Percentiles rank a stretch among this genome's conserved stretches.
These are phyloP conservation scores for Hericium coralloides DNA, from an alignment of 768 basidiomycete genomes.

Conservation along the genomic window DNA sequence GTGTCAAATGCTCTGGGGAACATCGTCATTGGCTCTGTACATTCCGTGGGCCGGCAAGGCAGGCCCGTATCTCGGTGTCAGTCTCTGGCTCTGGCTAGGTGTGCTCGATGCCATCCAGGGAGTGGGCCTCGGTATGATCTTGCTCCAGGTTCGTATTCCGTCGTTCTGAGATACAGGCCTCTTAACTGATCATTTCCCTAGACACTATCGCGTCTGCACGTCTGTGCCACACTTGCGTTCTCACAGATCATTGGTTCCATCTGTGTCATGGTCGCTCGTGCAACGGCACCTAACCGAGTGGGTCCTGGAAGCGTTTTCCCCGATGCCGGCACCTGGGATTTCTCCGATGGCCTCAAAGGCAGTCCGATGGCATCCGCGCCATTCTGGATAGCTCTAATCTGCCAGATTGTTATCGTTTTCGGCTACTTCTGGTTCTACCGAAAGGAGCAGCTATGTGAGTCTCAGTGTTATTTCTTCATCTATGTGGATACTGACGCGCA, in stretches of 20 bases:
- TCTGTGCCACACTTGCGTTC: slow-evolving; percentile 87
- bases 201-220: slow-evolving; percentile 89
- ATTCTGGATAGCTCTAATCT: slow-evolving; percentile 81
- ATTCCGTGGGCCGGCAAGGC: slow-evolving; percentile 85
- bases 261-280: slow-evolving; percentile 89
- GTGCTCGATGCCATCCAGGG: slow-evolving; percentile 92
- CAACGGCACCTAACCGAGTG: slow-evolving; percentile 82
- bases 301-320: slow-evolving; percentile 91
- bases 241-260: slow-evolving; percentile 85
- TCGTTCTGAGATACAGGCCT: not conserved
- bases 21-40: slow-evolving; percentile 86
- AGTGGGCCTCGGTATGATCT: slow-evolving; percentile 88
- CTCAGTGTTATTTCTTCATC: not conserved
- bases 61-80: slow-evolving; percentile 85
- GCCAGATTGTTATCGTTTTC: slow-evolving; percentile 76
- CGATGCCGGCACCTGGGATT: slow-evolving; percentile 86
- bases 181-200: slow-evolving; percentile 15
- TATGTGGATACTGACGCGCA: not conserved
- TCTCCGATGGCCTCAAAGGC: slow-evolving; percentile 58
- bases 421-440: slow-evolving; percentile 98
- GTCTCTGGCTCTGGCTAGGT: slow-evolving; percentile 92
- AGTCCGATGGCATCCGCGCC: slow-evolving; percentile 78
- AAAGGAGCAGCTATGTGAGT: slow-evolving; percentile 83
- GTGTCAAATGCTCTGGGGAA: slow-evolving; percentile 99
- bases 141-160: slow-evolving; percentile 45